Base-by-base conservation (phyloP, 805 yeast species). In the Wickerhamomyces bisporus region DNA sequence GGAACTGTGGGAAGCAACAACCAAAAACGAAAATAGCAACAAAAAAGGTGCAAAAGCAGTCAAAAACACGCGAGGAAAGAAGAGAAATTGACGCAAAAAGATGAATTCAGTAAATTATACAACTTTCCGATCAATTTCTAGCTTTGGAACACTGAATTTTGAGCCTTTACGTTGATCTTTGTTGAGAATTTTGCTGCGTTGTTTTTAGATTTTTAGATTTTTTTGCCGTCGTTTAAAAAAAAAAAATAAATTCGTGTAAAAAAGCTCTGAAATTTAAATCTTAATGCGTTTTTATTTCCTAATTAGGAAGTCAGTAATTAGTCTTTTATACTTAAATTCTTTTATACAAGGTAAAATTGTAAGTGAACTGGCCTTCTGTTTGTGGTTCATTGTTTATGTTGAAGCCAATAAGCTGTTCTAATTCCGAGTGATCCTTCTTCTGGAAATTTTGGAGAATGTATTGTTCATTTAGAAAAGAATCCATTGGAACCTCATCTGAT, bases 331-430 rank as follows among this genome's bases (percentile, higher is more conserved):
- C 23, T 31, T 39, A 45, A n/a, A 36, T 44, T 39, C 55, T 66
- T 40, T 62, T 69, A 77, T 84, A 86, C 31, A 85, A 53, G 0
- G 86, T 75, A 53, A 74, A 84, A 36, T 70, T 69, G 53, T 79
- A 87, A 20, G 52, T 53, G 49, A 70, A 75, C 12, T 71, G 81
- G 26, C 70, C 71, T 34, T 78, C 75, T n/a, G 52, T 48, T 11
- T 65, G 52, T 23, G 63, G 54, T 0, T 53, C 53, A 4, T 49
- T 57, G 16, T 28, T 40, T 1, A 60, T 56, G 11, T 48, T 40
- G 6, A 49, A 47, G 3, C 68, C 73, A 1, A 68, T 59, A 30
- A 64, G 67, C 14, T 56, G 47, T 26, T 55, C 49, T 34, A 84
- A 62, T 4, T 59, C 68, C 0, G 45, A 41, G 3, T 52, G 45